These are phyloP conservation scores for Russula brevipes DNA, from an alignment of 768 basidiomycete genomes.

Conservation along the genomic window DNA sequence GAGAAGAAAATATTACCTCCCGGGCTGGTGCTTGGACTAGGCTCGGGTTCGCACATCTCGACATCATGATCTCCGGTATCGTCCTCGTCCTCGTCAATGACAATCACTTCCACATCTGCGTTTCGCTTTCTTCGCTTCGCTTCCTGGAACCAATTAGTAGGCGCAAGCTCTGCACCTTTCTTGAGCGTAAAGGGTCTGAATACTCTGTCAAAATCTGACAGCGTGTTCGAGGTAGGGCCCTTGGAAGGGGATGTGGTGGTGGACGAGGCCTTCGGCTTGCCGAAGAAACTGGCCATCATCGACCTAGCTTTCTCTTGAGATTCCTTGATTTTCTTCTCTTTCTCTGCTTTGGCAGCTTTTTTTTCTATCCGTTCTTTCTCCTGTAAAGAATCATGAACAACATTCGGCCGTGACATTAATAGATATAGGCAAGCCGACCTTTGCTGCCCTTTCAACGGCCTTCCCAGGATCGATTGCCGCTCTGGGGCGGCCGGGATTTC, in stretches of 20 bases:
- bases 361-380: slow-evolving; percentile 65
- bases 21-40: slow-evolving; percentile 30
- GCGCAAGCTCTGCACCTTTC: slow-evolving; percentile 68
- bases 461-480: slow-evolving; percentile 55
- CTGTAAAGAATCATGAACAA: slow-evolving; percentile 34
- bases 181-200: slow-evolving; percentile 80
- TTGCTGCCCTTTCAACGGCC: slow-evolving; percentile 50
- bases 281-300: slow-evolving; percentile 75
- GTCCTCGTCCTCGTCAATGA: slow-evolving; percentile 54
- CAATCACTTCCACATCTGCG: slow-evolving; percentile 44
- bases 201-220: slow-evolving; percentile 62
- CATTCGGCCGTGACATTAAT: not conserved
- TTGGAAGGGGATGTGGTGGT: slow-evolving; percentile 27
- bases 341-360: slow-evolving; percentile 63
- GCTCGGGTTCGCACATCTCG: slow-evolving; percentile 28
- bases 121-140: slow-evolving; percentile 26
- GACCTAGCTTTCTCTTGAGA: slow-evolving; percentile 68
- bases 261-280: slow-evolving; percentile 46
- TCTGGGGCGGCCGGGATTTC: slow-evolving; percentile 41
- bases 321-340: slow-evolving; percentile 66
- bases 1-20: slow-evolving; percentile 35
- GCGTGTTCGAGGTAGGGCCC: slow-evolving; percentile 30
- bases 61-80: slow-evolving; percentile 32
- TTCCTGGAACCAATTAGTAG: slow-evolving; percentile 60
- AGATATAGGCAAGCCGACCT: slow-evolving; percentile 37